These are phyloP conservation scores for Metschnikowia lachancei DNA, from an alignment of 805 yeast genomes.

Conservation along the genomic window DNA sequence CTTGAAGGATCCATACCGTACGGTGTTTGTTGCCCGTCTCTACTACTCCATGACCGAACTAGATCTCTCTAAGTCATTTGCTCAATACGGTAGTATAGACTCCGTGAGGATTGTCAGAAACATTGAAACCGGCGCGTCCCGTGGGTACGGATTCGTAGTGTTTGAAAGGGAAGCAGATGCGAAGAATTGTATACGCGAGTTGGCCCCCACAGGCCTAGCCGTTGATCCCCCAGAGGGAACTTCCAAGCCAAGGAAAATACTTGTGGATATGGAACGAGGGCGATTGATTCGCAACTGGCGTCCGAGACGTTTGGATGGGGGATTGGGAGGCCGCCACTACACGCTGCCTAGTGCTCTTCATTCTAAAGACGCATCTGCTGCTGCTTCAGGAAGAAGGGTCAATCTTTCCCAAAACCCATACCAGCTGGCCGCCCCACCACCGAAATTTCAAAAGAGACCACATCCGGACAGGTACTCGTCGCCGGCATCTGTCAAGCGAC, in stretches of 20 bases:
- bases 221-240: slow-evolving; percentile 33
- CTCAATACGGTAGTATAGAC: slow-evolving; percentile 69
- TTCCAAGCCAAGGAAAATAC: slow-evolving; percentile 45
- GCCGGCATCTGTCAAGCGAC: slow-evolving; percentile 11
- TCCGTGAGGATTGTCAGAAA: slow-evolving; percentile 41
- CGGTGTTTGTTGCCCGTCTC: slow-evolving; percentile 75
- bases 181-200: slow-evolving; percentile 56
- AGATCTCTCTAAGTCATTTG: slow-evolving; percentile 62
- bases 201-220: slow-evolving; percentile 43
- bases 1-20: slow-evolving; percentile 62
- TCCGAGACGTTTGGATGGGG: slow-evolving; percentile 83
- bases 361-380: slow-evolving; percentile 34
- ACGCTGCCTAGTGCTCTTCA: slow-evolving; percentile 33
- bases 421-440: slow-evolving; percentile 6
- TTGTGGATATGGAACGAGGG: slow-evolving; percentile 75
- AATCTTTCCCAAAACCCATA: slow-evolving; percentile 20
- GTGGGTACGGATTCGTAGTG: slow-evolving; percentile 83
- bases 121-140: slow-evolving; percentile 45
- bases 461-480: slow-evolving; percentile 12
- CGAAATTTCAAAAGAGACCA: slow-evolving; percentile 14
- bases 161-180: slow-evolving; percentile 63
- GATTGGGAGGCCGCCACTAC: slow-evolving; percentile 82
- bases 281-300: slow-evolving; percentile 63
- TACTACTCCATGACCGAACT: slow-evolving; percentile 62
- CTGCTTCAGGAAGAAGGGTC: slow-evolving; percentile 28